phyloP scores from a whole-genome alignment of 495 filamentous ascomycete genomes.

The Venustampulla echinocandica region DNA sequence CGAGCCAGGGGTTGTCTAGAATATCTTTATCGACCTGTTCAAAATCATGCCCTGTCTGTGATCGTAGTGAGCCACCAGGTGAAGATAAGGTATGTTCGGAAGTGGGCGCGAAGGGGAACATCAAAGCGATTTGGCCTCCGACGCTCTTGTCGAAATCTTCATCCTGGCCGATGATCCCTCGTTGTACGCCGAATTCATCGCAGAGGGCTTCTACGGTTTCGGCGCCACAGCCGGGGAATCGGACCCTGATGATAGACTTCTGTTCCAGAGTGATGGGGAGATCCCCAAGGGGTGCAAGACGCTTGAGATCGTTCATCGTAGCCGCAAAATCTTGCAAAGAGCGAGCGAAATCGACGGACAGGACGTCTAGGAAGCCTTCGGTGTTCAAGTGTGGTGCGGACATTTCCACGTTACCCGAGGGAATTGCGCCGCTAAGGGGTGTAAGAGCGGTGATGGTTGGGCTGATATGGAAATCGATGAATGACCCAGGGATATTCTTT shows the following conservation, averaged over 20 bases:
- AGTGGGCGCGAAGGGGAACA: constrained; percentile 78
- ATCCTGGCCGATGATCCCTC: constrained; percentile 74
- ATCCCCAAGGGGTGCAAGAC: constrained; percentile 66
- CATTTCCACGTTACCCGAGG: constrained; percentile 16
- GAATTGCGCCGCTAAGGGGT: constrained; percentile 35
- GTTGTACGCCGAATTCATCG: constrained; percentile 70
- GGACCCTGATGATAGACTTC: constrained; percentile 56
- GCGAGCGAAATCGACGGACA: constrained; percentile 83
- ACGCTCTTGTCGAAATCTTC: constrained; percentile 53
- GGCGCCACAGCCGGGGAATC: constrained; percentile 85
- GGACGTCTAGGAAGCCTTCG: constrained; percentile 69
- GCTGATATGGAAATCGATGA: constrained; percentile 74
- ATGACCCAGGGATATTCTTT: constrained; percentile 58
- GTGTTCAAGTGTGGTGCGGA: constrained; percentile 53
- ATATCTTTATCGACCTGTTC: constrained; percentile 32
- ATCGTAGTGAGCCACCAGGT: constrained; percentile 36
- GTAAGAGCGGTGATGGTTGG: constrained; percentile 82
- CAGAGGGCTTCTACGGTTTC: constrained; percentile 77
- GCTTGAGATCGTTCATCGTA: constrained; percentile 72
- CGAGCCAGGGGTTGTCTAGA: constrained; percentile 39
- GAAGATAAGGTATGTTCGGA: constrained; percentile 38
- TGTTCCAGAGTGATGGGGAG: constrained; percentile 66
- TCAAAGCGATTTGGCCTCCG: constrained; percentile 63
- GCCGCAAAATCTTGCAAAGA: constrained; percentile 75
- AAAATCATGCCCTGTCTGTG: constrained; percentile 23